A percentile compares a stretch with the other conserved stretches of the same genome.
These are phyloP conservation scores for Arachnopeziza araneosa DNA, from an alignment of 2,329 filamentous ascomycete species.

Conservation along the genomic window DNA sequence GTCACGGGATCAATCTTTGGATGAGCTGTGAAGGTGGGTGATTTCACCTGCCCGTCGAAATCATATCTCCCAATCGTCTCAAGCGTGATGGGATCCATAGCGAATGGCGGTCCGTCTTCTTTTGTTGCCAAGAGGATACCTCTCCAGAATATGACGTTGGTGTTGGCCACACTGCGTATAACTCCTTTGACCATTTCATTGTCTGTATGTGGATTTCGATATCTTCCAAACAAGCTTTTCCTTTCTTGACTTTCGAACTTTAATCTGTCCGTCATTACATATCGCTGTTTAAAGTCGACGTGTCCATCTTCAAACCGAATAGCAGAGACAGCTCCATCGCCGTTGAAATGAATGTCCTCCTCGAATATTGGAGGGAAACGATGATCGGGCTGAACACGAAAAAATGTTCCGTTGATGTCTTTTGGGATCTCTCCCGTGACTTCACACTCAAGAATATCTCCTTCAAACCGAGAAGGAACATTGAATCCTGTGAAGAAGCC, in stretches of 20 bases:
- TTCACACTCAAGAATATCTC: slow-evolving; percentile 35
- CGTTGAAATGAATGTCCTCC: slow-evolving; percentile 39
- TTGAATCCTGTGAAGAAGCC: slow-evolving; percentile 36
- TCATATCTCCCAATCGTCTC: slow-evolving; percentile 45
- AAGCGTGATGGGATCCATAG: slow-evolving; percentile 42
- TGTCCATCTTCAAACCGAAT: slow-evolving; percentile 29
- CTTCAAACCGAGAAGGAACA: slow-evolving; percentile 34
- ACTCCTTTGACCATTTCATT: slow-evolving; percentile 49
- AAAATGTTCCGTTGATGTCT: slow-evolving; percentile 41
- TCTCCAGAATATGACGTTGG: slow-evolving; percentile 54
- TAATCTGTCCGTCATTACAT: slow-evolving; percentile 30
- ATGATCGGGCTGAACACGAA: slow-evolving; percentile 39
- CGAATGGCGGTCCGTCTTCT: slow-evolving; percentile 46
- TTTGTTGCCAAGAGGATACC: slow-evolving; percentile 50
- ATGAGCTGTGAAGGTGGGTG: slow-evolving; percentile 46
- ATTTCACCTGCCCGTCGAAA: slow-evolving; percentile 42
- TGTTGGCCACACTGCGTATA: slow-evolving; percentile 52
- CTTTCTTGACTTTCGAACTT: slow-evolving; percentile 21
- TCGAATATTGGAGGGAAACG: slow-evolving; percentile 49
- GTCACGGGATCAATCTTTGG: slow-evolving; percentile 48
- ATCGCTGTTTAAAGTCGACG: slow-evolving; percentile 29
- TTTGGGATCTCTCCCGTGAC: slow-evolving; percentile 35
- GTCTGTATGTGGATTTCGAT: slow-evolving; percentile 53
- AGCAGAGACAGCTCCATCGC: slow-evolving; percentile 30
- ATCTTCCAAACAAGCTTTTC: slow-evolving; percentile 44